Conservation (phyloP, 257 asterid species). For the Perilla frutescens region DNA sequence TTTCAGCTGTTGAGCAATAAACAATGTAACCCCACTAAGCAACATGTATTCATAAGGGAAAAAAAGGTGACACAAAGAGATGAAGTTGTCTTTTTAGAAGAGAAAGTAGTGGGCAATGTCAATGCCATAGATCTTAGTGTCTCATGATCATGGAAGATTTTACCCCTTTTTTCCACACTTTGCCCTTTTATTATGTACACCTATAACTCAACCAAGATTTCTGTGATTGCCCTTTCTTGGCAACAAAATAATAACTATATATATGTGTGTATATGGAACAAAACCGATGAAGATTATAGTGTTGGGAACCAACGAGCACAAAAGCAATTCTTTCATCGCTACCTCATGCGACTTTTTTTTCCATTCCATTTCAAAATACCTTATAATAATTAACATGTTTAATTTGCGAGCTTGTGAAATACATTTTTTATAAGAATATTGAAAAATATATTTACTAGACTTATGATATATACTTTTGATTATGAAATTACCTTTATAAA, state of each 20-base stretch:
- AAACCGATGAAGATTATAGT: constrained; percentile 27
- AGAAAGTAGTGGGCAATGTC: constrained; percentile 56
- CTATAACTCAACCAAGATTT: constrained; percentile 30
- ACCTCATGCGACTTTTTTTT: constrained; percentile 11
- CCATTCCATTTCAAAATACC: background rate
- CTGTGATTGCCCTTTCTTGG: constrained; percentile 34
- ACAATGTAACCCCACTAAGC: constrained; percentile 46
- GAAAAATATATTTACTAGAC: too few species aligned
- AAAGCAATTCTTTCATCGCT: constrained; percentile 19
- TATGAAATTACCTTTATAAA: too few species aligned
- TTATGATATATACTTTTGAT: too few species aligned
- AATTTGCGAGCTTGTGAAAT: too few species aligned
- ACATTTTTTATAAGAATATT: too few species aligned
- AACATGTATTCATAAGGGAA: constrained; percentile 38
- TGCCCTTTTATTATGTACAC: constrained; percentile 34
- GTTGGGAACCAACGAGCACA: constrained; percentile 35
- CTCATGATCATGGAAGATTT: constrained; percentile 51
- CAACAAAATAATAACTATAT: constrained; percentile 17
- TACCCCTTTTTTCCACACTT: constrained; percentile 32
- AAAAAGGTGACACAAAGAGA: constrained; percentile 39
- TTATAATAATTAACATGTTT: too few species aligned
- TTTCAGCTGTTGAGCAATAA: constrained; percentile 46
- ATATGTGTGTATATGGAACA: background rate
- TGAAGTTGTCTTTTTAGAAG: constrained; percentile 42
- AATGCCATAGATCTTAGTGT: constrained; percentile 70